Evolutionary conservation across 2,329 filamentous ascomycete species (phyloP).

Genomic region (Macrophomina phaseolina): DNA sequence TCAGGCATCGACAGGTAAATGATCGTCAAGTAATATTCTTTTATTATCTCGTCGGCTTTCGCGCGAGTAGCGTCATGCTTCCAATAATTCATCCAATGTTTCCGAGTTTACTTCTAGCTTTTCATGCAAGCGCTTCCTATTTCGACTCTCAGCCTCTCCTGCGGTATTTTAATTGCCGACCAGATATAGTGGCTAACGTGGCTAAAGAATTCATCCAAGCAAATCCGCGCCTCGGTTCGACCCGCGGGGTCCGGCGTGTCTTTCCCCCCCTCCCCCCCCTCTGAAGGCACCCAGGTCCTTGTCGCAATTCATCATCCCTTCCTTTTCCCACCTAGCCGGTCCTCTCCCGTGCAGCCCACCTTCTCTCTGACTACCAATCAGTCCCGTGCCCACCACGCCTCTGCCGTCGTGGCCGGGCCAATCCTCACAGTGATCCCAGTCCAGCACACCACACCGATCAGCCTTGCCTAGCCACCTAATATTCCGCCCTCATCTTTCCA

Average conservation of each 20-base stretch:
- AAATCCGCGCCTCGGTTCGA: slow-evolving; percentile 19
- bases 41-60: not conserved
- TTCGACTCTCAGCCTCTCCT: not conserved
- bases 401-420: slow-evolving; percentile 2
- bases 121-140: slow-evolving; percentile 10
- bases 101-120: not conserved
- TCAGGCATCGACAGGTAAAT: not conserved
- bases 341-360: not conserved
- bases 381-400: not conserved
- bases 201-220: not conserved
- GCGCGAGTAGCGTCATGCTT: not conserved
- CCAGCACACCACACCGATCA: not conserved
- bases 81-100: not conserved
- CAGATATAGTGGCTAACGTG: slow-evolving; percentile 1
- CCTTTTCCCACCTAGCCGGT: not conserved
- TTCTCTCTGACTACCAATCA: not conserved
- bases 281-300: not conserved
- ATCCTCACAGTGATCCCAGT: not conserved
- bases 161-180: slow-evolving; percentile 1
- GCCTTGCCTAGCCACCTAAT: slow-evolving; percentile 4
- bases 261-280: not conserved
- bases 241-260: slow-evolving; percentile 10
- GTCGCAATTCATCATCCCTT: slow-evolving; percentile 10
- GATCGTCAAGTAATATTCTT: not conserved
- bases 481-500: not conserved